Conservation (phyloP, 352 stramenopile species). For the Peronosclerospora sorghi region DNA sequence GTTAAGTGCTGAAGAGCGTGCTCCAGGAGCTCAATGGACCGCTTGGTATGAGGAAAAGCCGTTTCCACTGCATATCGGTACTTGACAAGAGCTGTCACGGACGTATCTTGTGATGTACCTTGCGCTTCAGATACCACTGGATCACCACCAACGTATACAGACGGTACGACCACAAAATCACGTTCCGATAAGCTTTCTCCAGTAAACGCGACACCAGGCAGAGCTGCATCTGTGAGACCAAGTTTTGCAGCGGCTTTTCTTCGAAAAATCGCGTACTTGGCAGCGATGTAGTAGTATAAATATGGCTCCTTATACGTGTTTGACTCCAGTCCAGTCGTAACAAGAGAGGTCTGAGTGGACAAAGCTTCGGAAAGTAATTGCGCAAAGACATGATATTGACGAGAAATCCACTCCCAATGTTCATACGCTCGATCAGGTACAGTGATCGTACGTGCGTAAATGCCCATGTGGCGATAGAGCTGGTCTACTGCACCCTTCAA, state of each 20-base stretch:
- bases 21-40: conserved; percentile 65
- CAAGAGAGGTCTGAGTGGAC: conserved; percentile 51
- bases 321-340: conserved; percentile 49
- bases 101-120: conserved; percentile 29
- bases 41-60: conserved; percentile 47
- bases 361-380: conserved; percentile 66
- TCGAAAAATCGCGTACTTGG: conserved; percentile 74
- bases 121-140: conserved; percentile 43
- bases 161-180: conserved; percentile 66
- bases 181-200: conserved; percentile 22
- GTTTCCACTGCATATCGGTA: conserved; percentile 56
- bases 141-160: conserved; percentile 59
- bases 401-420: conserved; percentile 77
- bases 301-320: conserved; percentile 83
- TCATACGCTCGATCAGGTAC: conserved; percentile 54
- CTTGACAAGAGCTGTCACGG: conserved; percentile 42
- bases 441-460: conserved; percentile 45
- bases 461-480: conserved; percentile 66
- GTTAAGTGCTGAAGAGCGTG: conserved; percentile 67
- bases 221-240: conserved; percentile 23
- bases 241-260: conserved; percentile 54
- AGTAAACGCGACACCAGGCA: conserved; percentile 6
- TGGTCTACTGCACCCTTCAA: conserved; percentile 79
- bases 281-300: conserved; percentile 74
- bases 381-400: conserved; percentile 82